Conservation (phyloP, 2,329 filamentous ascomycete species). For the Colletotrichum falcatum region DNA sequence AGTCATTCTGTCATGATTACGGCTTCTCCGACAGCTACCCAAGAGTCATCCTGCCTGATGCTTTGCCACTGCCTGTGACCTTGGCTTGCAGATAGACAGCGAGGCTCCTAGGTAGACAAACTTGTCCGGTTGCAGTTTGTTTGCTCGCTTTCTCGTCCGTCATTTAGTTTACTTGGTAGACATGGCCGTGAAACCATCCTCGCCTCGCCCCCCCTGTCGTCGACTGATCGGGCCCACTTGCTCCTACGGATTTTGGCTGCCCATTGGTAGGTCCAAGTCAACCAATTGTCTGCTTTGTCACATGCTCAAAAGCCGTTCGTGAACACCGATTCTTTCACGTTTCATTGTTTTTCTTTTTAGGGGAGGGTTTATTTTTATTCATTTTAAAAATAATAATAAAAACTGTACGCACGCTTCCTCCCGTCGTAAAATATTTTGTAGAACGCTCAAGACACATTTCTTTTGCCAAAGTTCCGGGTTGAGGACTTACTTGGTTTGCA, state of each 20-base stretch:
- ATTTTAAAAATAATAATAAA: no score
- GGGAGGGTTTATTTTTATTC: not conserved
- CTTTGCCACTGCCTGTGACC: not conserved
- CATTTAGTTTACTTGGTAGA: no score
- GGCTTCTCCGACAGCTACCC: not conserved
- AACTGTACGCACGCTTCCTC: no score
- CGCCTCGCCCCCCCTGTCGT: not conserved
- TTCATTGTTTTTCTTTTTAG: no score
- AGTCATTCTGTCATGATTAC: no score
- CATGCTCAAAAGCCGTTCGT: not conserved
- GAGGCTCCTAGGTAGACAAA: not conserved
- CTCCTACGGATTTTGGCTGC: slow-evolving; percentile 5
- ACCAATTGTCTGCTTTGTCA: slow-evolving; percentile 12
- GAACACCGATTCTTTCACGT: not conserved
- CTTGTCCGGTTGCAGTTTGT: not conserved
- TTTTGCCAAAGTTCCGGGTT: not conserved
- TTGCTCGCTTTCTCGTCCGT: not conserved
- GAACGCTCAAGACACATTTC: no score
- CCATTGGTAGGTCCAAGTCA: not conserved
- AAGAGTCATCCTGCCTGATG: not conserved
- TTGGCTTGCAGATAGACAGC: not conserved
- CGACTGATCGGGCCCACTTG: not conserved
- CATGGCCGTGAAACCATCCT: not conserved
- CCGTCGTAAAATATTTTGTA: no score
- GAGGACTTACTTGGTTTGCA: not conserved